Percentiles rank a stretch among this genome's conserved stretches.
phyloP scores from a whole-genome alignment of 2,329 filamentous ascomycete species.

The Monosporascus sp. region DNA sequence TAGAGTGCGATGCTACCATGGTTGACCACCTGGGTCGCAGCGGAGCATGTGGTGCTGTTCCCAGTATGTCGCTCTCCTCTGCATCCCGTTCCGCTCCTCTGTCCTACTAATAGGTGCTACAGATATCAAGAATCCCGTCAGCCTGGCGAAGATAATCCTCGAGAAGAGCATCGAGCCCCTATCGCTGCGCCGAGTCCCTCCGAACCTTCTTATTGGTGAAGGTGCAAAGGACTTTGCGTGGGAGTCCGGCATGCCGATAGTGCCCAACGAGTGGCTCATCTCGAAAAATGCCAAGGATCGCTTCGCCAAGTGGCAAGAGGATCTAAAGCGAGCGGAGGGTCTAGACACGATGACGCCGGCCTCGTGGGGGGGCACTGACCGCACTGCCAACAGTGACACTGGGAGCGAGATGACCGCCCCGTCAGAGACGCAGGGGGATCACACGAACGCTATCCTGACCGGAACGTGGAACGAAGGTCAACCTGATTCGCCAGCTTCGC shows the following conservation, averaged over 20 bases:
- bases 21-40: slow-evolving; percentile 88
- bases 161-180: slow-evolving; percentile 70
- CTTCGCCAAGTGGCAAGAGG: slow-evolving; percentile 71
- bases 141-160: slow-evolving; percentile 75
- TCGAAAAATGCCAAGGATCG: slow-evolving; percentile 74
- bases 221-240: slow-evolving; percentile 84
- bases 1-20: slow-evolving; percentile 92
- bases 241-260: slow-evolving; percentile 66
- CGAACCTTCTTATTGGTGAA: slow-evolving; percentile 81
- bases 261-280: slow-evolving; percentile 73
- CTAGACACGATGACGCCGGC: slow-evolving; percentile 29
- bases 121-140: slow-evolving; percentile 93
- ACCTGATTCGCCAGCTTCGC: slow-evolving; percentile 52
- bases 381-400: background rate
- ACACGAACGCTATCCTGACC: slow-evolving; percentile 48
- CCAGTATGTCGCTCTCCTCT: slow-evolving; percentile 55
- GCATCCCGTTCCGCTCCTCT: slow-evolving; percentile 2
- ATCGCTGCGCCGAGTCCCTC: slow-evolving; percentile 83
- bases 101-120: background rate
- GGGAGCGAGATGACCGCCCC: slow-evolving; percentile 14
- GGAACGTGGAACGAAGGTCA: slow-evolving; percentile 61
- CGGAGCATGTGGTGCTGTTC: slow-evolving; percentile 85
- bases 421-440: slow-evolving; percentile 33
- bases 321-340: slow-evolving; percentile 59
- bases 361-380: slow-evolving; percentile 16